Percentiles rank a stretch among this genome's conserved stretches.
Evolutionary conservation across 2,329 filamentous ascomycete species (phyloP).

Genomic region (Cladorrhinum sp.): DNA sequence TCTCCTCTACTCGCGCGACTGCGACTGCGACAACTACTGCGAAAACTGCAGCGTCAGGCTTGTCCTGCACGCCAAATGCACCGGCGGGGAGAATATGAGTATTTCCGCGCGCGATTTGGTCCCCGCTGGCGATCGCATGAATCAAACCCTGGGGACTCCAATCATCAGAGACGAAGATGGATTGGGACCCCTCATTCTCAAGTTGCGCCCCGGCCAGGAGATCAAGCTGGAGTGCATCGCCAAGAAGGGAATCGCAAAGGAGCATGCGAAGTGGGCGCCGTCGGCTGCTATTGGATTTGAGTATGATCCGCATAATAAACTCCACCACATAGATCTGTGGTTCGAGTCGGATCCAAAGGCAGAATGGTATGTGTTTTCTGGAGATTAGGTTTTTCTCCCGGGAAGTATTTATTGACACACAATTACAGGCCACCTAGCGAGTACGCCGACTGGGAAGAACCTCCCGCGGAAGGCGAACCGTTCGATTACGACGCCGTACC

Average conservation of each 20-base stretch:
- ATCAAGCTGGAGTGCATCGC: conserved; percentile 87
- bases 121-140: conserved; percentile 65
- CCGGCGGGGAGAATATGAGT: conserved; percentile 82
- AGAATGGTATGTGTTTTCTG: conserved; percentile 69
- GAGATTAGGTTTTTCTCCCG: background rate
- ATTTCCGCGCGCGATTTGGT: conserved; percentile 90
- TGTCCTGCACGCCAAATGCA: conserved; percentile 80
- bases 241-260: conserved; percentile 98
- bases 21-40: conserved; percentile 94
- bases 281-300: conserved; percentile 92
- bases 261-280: conserved; percentile 97
- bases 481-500: conserved; percentile 92
- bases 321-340: conserved; percentile 91
- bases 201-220: conserved; percentile 86
- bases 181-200: conserved; percentile 81
- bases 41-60: conserved; percentile 86
- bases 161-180: conserved; percentile 80
- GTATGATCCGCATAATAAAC: conserved; percentile 96
- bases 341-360: conserved; percentile 78
- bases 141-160: conserved; percentile 73
- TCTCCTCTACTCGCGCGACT: conserved; percentile 86
- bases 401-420: conserved; percentile 25
- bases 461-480: conserved; percentile 73
- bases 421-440: conserved; percentile 70
- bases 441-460: conserved; percentile 77